Percentiles rank a stretch among this genome's conserved stretches.
These are phyloP conservation scores for Apiotrichum akiyoshidainum DNA, from an alignment of 1,284 basidiomycete species.

Conservation along the genomic window DNA sequence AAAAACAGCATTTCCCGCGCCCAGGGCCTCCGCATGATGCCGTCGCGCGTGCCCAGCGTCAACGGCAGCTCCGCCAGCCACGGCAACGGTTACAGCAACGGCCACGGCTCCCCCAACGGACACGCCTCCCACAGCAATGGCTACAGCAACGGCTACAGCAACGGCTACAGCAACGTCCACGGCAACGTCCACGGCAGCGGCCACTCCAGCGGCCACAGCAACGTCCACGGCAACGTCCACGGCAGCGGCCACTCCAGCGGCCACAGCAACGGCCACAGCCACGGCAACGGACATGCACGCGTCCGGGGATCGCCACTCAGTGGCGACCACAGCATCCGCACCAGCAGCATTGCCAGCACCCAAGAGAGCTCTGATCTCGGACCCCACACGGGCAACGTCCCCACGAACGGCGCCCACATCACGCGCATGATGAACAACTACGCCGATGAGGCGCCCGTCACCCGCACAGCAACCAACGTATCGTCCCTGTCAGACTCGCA, in stretches of 20 bases:
- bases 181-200: background rate
- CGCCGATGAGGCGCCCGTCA: background rate
- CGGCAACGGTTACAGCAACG: background rate
- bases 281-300: background rate
- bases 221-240: too few species aligned
- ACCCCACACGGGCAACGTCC: background rate
- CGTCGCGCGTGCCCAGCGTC: background rate
- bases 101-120: too few species aligned
- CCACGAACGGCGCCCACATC: background rate
- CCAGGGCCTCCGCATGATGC: too few species aligned
- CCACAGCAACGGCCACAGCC: too few species aligned
- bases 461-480: background rate
- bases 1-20: too few species aligned
- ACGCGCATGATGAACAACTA: background rate
- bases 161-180: background rate
- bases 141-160: too few species aligned
- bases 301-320: background rate
- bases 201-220: background rate
- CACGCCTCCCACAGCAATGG: too few species aligned
- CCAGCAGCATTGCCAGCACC: background rate
- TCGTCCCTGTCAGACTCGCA: background rate
- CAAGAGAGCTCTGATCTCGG: background rate
- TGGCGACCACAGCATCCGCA: background rate
- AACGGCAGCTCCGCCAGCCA: background rate
- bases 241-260: background rate